Base-by-base conservation (phyloP, 805 yeast species). In the Hanseniaspora lindneri region DNA sequence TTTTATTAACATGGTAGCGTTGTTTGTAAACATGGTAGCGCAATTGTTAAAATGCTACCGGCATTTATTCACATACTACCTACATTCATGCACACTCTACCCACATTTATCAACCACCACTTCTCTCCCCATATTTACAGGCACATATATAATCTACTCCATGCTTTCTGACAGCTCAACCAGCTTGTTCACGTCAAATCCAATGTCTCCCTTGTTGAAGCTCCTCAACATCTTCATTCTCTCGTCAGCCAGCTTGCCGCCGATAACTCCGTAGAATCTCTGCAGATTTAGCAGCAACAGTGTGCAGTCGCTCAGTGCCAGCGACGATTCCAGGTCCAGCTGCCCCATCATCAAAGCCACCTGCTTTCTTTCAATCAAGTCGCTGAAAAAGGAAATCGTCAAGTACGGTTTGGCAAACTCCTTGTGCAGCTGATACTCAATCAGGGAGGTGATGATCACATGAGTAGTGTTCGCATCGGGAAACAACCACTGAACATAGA, bases 401-500 rank as follows among this genome's bases (percentile, higher is more conserved):
- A 96, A 86, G 63, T 92, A 97, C 1, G 98, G 97, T 60, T 85
- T 80, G 9, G 98, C 95, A 64, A 72, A 92, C 60, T 89, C 96
- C 49, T 76, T 77, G 60, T 89, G 96, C 25, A 87, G 72, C 63
- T 89, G 87, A 65, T 77, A 92, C 65, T 92, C 97, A 1, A 92
- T 88, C 54, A 92, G 72, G 0, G 96, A 79, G 1, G 98, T 92
- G 56, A 92, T 70, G 74, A 92, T 73, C 60, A 94, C 85, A 66
- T 92, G 96, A 1, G 84, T 71, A 2, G 96, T 88, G 36, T 77
- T 57, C 14, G 83, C 80, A 0, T 89, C 95, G 13, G 82, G 88
- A 61, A 86, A 84, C 17, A 77, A 72, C 98, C 98, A 92, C 66
- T 92, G 97, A 20, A 88, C 77, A 61, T 82, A 86, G 60, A 92